Base-by-base conservation (phyloP, 768 basidiomycete genomes). In the Collybia sordida region DNA sequence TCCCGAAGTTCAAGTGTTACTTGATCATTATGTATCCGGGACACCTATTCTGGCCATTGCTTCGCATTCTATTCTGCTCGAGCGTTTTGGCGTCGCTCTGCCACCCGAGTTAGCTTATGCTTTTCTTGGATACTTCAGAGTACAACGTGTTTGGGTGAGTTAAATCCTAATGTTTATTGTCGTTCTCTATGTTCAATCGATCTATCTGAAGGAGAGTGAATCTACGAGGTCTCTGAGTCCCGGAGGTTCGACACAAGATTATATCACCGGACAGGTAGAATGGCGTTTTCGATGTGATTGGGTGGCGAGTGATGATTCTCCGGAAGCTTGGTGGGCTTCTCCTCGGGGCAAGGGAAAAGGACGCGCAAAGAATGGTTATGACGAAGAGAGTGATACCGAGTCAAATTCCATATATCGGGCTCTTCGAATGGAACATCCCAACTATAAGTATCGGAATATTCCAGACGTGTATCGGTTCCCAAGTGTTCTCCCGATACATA, bases 231-330 rank as follows among this genome's bases (percentile, higher is more conserved):
- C 53, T 25, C 42, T 40, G 28, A 36, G 37, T 23, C 34, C 24
- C 24, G 34, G 17, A 21, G 28, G 36, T 25, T 22, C 37, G 2
- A 36, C 49, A 35, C 21, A 19, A 28, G 53, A 47, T 28, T 42
- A 51, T 27, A 23, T 58, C 1, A 37, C 58, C 38, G 75, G 76
- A 6, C 61, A 50, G 19, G 70, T 80, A 4, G 52, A 70, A 41
- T 83, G 81, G 81, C 57, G 55, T 37, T 65, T 81, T 36, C 65
- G 61, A n/a, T 66, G 79, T 22, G 58, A 68, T 42, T 83, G 81
- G 81, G 68, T 67, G 9, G 63, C 72, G 4, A 80, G 79, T 19
- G 80, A 79, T 3, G 79, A 82, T 28, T 39, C 50, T 27, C 52
- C 55, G 3, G 39, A 49, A 19, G 56, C 61, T 15, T 69, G 67